These are phyloP conservation scores for Piloderma croceum DNA, from an alignment of 768 basidiomycete genomes.

Conservation along the genomic window DNA sequence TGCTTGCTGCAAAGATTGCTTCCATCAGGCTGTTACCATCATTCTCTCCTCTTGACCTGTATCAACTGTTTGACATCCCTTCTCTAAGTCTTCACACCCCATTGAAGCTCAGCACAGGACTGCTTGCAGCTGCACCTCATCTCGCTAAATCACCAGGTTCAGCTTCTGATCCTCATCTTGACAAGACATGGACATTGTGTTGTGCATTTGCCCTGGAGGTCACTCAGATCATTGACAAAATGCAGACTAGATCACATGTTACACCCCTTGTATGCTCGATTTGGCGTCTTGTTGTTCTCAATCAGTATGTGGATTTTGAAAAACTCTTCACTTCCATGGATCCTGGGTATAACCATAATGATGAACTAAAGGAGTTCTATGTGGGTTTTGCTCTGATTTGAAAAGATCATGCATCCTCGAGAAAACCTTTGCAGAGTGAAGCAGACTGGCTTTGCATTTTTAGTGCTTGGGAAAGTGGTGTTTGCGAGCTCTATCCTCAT, in stretches of 20 bases:
- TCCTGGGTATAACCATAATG: constrained; percentile 12
- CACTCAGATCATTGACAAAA: constrained; percentile 5
- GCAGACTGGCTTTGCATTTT: constrained; percentile 13
- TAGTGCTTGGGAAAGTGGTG: constrained; percentile 8
- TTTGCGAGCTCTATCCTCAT: constrained; percentile 10
- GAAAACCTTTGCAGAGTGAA: constrained; percentile 4
- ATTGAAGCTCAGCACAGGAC: constrained; percentile 1
- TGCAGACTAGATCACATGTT: constrained; percentile 2
- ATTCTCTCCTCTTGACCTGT: too few species aligned
- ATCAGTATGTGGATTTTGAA: constrained; percentile 15
- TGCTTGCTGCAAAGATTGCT: constrained; percentile 8
- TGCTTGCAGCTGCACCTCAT: constrained; percentile 13
- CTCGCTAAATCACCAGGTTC: constrained; percentile 3
- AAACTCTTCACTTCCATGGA: constrained; percentile 13
- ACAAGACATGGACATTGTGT: constrained; percentile 6
- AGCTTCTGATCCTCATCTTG: constrained; percentile 12
- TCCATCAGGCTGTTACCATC: constrained; percentile 12
- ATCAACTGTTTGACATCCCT: constrained; percentile 6
- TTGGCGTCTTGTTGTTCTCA: constrained; percentile 10
- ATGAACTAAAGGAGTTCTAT: constrained; percentile 14
- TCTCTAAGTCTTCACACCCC: neutral
- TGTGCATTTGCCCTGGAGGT: constrained; percentile 3
- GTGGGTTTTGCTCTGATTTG: constrained; percentile 8
- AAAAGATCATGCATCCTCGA: constrained; percentile 7
- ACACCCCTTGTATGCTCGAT: constrained; percentile 9